Percentiles rank a stretch among this genome's conserved stretches.
These are phyloP conservation scores for Dictyostelium brefeldianum DNA, from an alignment of 78 protist species.

Conservation along the genomic window DNA sequence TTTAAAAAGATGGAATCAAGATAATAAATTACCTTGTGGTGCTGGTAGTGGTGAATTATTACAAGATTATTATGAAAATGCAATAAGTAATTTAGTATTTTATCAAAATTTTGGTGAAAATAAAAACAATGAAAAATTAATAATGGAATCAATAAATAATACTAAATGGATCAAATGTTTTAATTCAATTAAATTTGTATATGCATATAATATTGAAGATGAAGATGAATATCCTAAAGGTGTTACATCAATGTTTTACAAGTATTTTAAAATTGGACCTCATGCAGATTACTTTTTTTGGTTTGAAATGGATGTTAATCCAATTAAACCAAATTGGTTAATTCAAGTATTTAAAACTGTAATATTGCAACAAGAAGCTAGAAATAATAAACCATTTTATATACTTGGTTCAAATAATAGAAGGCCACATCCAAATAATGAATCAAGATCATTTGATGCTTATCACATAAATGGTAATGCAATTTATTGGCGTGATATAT, in stretches of 20 bases:
- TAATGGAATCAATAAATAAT: neutral
- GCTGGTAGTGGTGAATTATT: neutral
- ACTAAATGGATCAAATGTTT: neutral
- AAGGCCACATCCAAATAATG: neutral
- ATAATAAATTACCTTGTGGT: neutral
- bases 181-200: neutral
- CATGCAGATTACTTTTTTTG: neutral
- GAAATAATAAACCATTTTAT: neutral
- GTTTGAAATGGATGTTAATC: neutral
- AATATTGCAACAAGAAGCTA: neutral
- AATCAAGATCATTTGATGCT: neutral
- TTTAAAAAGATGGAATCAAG: neutral
- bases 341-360: neutral
- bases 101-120: neutral
- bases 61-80: neutral
- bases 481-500: neutral
- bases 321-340: slow-evolving; percentile 8
- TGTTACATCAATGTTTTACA: neutral
- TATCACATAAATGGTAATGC: neutral
- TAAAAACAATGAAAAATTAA: neutral
- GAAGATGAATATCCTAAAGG: neutral
- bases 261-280: neutral
- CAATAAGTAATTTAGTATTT: neutral
- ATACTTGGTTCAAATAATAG: neutral
- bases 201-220: neutral